Evolutionary conservation across 768 basidiomycete species (phyloP).

Genomic region (Cubamyces sp.): DNA sequence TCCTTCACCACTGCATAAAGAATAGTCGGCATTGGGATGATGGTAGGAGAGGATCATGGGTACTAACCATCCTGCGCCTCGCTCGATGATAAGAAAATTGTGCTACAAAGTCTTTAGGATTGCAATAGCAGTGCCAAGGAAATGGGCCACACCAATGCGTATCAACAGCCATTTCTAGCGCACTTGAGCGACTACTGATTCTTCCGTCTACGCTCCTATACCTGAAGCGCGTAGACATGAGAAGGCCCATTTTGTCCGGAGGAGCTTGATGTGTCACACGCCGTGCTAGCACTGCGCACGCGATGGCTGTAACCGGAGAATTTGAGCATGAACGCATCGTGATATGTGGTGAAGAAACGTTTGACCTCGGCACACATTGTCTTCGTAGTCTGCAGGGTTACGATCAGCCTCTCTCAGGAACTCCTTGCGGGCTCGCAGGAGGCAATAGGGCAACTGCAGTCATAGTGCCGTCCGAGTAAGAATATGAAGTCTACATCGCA

Average conservation of each 20-base stretch:
- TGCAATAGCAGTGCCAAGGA: neutral
- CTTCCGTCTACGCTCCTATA: constrained; percentile 74
- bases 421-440: constrained; percentile 73
- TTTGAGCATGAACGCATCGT: neutral
- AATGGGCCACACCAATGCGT: constrained; percentile 71
- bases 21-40: neutral
- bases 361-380: constrained; percentile 79
- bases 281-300: constrained; percentile 84
- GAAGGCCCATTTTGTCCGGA: constrained; percentile 60
- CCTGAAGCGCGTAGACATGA: constrained; percentile 80
- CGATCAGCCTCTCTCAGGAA: constrained; percentile 82
- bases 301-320: constrained; percentile 55
- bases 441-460: constrained; percentile 72
- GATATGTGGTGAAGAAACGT: neutral
- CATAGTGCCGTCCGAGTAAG: constrained; percentile 11
- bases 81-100: constrained; percentile 80
- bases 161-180: constrained; percentile 88
- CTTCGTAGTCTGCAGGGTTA: constrained; percentile 83
- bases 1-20: constrained; percentile 52
- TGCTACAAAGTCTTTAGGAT: constrained; percentile 42
- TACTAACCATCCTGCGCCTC: constrained; percentile 80
- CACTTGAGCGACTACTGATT: constrained; percentile 73
- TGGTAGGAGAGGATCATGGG: neutral
- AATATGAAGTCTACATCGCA: constrained; percentile 10
- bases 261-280: constrained; percentile 72